These are phyloP conservation scores for Borovskyia barvae DNA, from an alignment of 208 protist species.

Conservation along the genomic window DNA sequence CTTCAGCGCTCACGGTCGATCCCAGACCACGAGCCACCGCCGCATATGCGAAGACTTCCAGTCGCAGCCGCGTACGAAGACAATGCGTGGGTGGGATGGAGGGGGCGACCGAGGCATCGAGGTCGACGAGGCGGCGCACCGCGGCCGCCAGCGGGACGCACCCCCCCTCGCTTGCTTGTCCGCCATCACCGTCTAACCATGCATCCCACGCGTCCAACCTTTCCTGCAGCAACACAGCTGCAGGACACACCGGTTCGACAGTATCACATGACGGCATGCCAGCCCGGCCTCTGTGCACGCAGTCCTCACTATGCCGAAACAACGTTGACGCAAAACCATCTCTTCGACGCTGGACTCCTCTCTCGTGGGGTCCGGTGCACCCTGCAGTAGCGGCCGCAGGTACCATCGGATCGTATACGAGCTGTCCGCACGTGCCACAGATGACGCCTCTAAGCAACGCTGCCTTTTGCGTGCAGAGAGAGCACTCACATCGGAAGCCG, in stretches of 20 bases:
- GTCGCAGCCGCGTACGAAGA: slow-evolving; percentile 38
- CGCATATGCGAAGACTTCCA: slow-evolving; percentile 50
- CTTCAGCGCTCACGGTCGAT: slow-evolving; percentile 28
- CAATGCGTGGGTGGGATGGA: slow-evolving; percentile 54
- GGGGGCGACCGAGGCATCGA: slow-evolving; percentile 29
- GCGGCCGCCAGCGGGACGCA: slow-evolving; percentile 10
- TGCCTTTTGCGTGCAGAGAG: slow-evolving; percentile 32
- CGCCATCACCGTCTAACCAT: too few species aligned
- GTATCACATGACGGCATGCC: too few species aligned
- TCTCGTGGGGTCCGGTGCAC: not conserved
- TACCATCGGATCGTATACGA: slow-evolving; percentile 27
- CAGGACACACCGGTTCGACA: too few species aligned
- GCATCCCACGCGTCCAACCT: too few species aligned
- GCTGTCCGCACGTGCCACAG: slow-evolving; percentile 43
- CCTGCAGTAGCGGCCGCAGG: not conserved
- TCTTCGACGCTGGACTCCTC: too few species aligned
- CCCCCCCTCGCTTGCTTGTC: too few species aligned
- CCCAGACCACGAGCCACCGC: slow-evolving; percentile 16
- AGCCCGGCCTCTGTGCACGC: too few species aligned
- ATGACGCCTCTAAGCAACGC: slow-evolving; percentile 49
- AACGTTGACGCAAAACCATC: too few species aligned
- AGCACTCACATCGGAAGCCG: slow-evolving; percentile 49
- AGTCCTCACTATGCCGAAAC: too few species aligned
- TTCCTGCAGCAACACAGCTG: too few species aligned
- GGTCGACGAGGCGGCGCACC: slow-evolving; percentile 44